Evolutionary conservation across 768 basidiomycete species (phyloP).

Genomic region (Suillus ampliporus): DNA sequence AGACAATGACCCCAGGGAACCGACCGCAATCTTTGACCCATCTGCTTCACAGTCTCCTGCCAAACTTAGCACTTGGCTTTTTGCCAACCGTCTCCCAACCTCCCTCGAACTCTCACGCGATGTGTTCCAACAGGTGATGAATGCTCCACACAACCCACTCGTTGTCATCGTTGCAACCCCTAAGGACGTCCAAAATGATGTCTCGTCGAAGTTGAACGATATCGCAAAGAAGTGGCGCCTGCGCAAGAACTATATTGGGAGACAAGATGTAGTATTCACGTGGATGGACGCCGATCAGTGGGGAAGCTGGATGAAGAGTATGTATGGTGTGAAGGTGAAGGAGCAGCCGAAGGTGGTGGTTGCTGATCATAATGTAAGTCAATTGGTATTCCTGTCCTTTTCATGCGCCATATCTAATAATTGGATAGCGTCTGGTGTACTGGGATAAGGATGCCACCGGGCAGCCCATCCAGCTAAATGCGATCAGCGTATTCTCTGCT

Average conservation of each 20-base stretch:
- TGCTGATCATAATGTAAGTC: conserved; percentile 76
- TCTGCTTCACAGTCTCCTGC: conserved; percentile 10
- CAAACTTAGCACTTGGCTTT: conserved; percentile 58
- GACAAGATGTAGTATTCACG: conserved; percentile 74
- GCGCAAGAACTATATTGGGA: conserved; percentile 33
- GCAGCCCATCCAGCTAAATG: conserved; percentile 58
- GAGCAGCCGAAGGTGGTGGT: conserved; percentile 59
- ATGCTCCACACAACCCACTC: conserved; percentile 71
- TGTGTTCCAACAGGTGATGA: conserved; percentile 88
- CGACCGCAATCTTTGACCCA: conserved; percentile 49
- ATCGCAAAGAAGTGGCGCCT: conserved; percentile 67
- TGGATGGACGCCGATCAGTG: conserved; percentile 91
- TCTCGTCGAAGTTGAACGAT: conserved; percentile 53
- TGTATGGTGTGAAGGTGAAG: conserved; percentile 70
- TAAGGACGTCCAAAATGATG: conserved; percentile 39
- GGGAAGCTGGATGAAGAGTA: conserved; percentile 89
- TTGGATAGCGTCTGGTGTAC: conserved; percentile 68
- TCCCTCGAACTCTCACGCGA: conserved; percentile 75
- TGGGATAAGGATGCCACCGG: conserved; percentile 71
- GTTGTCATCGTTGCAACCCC: conserved; percentile 75
- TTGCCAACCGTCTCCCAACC: conserved; percentile 73
- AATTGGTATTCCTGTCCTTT: not conserved
- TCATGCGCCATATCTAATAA: not conserved
- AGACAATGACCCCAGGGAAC: conserved; percentile 54
- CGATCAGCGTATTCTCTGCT: conserved; percentile 64